Evolutionary conservation across 2,329 filamentous ascomycete species (phyloP), one percentile per base, ranked within the genome.

Genomic region (Tolypocladium capitatum): DNA sequence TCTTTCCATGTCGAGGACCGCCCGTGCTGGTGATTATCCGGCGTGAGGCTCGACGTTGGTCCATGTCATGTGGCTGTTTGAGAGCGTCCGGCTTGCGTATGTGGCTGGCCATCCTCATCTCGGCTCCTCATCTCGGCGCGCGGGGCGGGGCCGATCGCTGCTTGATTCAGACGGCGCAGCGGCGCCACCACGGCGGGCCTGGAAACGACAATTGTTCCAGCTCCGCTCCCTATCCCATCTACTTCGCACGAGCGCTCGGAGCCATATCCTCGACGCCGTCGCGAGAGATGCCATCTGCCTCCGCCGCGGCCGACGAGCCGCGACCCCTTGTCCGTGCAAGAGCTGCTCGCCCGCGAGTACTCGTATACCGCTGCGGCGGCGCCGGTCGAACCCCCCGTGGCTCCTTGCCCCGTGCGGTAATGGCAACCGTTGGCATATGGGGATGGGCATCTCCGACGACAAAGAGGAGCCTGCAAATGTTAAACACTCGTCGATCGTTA

Each of bases 71-170:
- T 31, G 30, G n/a, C n/a, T n/a, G n/a, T n/a, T n/a, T n/a, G n/a
- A n/a, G n/a, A n/a, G n/a, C n/a, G n/a, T n/a, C 16, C 2, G 32
- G 8, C 11, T 33, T 14, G 31, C 6, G n/a, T 9, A 33, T 43
- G 42, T 30, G 31, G n/a, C 20, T 11, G 38, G 20, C 31, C 14
- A 47, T 47, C 40, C 20, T 43, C 38, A 47, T 44, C 38, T 47
- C 14, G 24, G n/a, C n/a, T n/a, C n/a, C n/a, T n/a, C n/a, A n/a
- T n/a, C n/a, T n/a, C n/a, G 16, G 8, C 14, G 18, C 18, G 20
- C 40, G 46, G 45, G 44, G 48, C 16, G 31, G 20, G 30, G 46
- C 31, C 46, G 40, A 47, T 47, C 46, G n/a, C 46, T 47, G 32
- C 46, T 24, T 7, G 5, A 21, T 47, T 24, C 35, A 20, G 20